Conservation (phyloP, 2,329 filamentous ascomycete genomes). For the Xylariaceae sp. region DNA sequence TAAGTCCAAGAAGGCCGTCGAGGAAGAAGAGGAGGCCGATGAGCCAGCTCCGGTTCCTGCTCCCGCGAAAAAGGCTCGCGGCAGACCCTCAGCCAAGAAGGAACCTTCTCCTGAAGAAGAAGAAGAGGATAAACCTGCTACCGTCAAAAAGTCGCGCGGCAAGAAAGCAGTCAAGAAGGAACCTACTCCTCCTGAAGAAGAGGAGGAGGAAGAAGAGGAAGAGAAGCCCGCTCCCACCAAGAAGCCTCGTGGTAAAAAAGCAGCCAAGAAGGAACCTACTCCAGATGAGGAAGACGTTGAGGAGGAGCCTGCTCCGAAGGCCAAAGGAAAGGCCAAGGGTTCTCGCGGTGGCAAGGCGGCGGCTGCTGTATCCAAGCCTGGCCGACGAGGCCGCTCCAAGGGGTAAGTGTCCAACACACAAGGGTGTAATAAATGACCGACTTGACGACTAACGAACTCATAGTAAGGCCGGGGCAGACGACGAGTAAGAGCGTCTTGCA, state of each 20-base stretch:
- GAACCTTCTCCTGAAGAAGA: constrained; percentile 10
- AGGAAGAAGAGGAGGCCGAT: constrained; percentile 12
- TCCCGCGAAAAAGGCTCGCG: constrained; percentile 11
- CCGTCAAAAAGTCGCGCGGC: constrained; percentile 26
- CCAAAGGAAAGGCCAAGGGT: constrained; percentile 23
- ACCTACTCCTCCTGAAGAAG: constrained; percentile 13
- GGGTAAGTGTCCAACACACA: neutral
- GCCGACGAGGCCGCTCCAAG: constrained; percentile 9
- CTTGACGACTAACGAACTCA: too few relatives aligned
- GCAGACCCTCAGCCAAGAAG: constrained; percentile 23
- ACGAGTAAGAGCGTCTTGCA: too few relatives aligned
- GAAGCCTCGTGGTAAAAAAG: constrained; percentile 24
- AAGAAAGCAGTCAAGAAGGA: constrained; percentile 22
- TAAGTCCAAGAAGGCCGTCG: constrained; percentile 25
- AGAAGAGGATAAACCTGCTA: constrained; percentile 8
- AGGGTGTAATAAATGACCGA: too few relatives aligned
- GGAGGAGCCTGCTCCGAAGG: constrained; percentile 24
- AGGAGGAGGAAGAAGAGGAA: constrained; percentile 14
- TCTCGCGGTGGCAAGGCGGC: constrained; percentile 22
- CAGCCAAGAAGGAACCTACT: constrained; percentile 16
- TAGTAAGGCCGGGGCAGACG: constrained; percentile 3
- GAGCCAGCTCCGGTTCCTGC: constrained; percentile 11
- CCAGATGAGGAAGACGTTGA: constrained; percentile 18
- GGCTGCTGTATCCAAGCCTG: constrained; percentile 13
- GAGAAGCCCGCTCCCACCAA: constrained; percentile 21